Evolutionary conservation across 345 rosid genomes (phyloP), one percentile per base, ranked within the genome.

Genomic region (Clarkia xantiana): DNA sequence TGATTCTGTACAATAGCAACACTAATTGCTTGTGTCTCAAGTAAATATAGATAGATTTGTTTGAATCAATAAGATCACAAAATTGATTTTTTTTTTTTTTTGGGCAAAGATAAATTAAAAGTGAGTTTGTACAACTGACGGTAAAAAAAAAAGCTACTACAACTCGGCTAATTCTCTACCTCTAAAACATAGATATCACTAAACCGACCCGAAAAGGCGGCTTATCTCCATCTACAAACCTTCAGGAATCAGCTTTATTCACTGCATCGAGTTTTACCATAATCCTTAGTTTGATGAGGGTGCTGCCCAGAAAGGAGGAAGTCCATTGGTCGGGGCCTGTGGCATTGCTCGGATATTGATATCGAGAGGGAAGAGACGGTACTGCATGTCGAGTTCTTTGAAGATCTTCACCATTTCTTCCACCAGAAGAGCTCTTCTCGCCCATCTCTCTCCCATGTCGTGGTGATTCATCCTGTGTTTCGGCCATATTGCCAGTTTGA

Each of bases 341-440:
- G 90, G 87, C 67, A 82, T 54, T 25, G 64, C 46, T 14, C 68
- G 77, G 14, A 80, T 50, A 10, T 75, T 85, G 55, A 89, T 56
- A 38, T 85, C 74, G 22, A 80, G 44, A 8, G 94, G 97, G 15
- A 61, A 68, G 53, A 82, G 56, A 18, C 95, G 77, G 63, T 70
- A 80, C 13, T 84, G 81, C 14, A 82, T 71, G 62, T 86, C 94
- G 9, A 79, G 71, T 15, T 86, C 95, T 43, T 68, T 69, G 55
- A 88, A 86, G 23, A 63, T 68, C 67, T 63, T 82, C 42, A 72
- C 66, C 74, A 90, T 57, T 59, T 90, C 97, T 69, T 90, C 94
- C 7, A 90, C 55, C 55, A 90, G 52, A 14, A 58, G 68, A 22
- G 78, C 56, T 65, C 95, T 78, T 54, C 97, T 74, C 0, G 18